Percentiles rank a stretch among this genome's conserved stretches.
Evolutionary conservation across 1,284 basidiomycete genomes (phyloP).

Genomic region (Sparassis latifolia): DNA sequence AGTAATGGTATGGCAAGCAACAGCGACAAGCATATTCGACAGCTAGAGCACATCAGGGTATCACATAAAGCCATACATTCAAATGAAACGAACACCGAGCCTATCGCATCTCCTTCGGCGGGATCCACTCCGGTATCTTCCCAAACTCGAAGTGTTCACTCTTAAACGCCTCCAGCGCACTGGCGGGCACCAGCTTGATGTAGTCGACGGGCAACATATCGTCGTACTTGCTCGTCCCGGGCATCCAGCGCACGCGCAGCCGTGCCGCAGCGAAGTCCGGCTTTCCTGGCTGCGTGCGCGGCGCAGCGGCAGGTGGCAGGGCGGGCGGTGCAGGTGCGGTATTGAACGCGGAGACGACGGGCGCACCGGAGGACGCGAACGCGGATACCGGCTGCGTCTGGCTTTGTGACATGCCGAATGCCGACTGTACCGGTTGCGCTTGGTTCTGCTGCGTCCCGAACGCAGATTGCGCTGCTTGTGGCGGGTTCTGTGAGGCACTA

Average conservation of each 20-base stretch:
- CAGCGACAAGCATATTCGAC: no score
- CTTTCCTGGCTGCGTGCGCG: constrained; percentile 13
- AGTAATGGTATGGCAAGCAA: no score
- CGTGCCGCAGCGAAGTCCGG: constrained; percentile 37
- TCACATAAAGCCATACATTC: no score
- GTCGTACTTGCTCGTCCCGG: constrained; percentile 51
- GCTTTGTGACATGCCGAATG: constrained; percentile 7
- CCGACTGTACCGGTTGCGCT: constrained; percentile 17
- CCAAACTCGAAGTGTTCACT: constrained; percentile 63
- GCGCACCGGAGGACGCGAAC: constrained; percentile 6
- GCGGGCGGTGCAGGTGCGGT: constrained; percentile 4
- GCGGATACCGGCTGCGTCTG: constrained; percentile 18
- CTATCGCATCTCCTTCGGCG: constrained; percentile 63
- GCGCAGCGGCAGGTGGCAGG: not conserved
- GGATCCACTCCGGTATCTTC: constrained; percentile 71
- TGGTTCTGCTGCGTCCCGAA: constrained; percentile 19
- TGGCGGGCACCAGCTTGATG: constrained; percentile 41
- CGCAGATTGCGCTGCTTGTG: constrained; percentile 14
- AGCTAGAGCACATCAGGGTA: no score
- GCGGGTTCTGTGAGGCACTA: constrained; percentile 9
- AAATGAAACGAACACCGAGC: not conserved
- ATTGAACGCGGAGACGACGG: constrained; percentile 12
- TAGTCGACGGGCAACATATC: constrained; percentile 54
- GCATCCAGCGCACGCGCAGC: constrained; percentile 33
- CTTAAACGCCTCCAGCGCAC: constrained; percentile 54